A percentile compares a stretch with the other conserved stretches of the same genome.
These are phyloP conservation scores for Mucor racemosus DNA, from an alignment of 371 early-diverging fungal species.

Conservation along the genomic window DNA sequence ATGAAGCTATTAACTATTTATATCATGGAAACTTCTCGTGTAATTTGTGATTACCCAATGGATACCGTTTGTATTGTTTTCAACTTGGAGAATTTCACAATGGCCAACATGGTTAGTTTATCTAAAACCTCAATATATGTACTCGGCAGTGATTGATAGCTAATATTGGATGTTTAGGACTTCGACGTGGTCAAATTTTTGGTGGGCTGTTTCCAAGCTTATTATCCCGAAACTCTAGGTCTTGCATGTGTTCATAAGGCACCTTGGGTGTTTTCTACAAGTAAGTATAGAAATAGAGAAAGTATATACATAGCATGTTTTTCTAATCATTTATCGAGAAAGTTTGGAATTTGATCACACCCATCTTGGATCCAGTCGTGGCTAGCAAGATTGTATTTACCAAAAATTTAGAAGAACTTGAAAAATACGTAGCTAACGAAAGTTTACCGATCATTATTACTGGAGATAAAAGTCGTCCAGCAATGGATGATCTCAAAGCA, in stretches of 20 bases:
- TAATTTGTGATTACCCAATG: conserved; percentile 71
- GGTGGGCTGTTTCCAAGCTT: conserved; percentile 79
- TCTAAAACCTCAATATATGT: background rate
- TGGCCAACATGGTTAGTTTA: conserved; percentile 74
- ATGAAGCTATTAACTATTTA: conserved; percentile 70
- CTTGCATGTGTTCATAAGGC: conserved; percentile 79
- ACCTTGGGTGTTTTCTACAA: conserved; percentile 83
- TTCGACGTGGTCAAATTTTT: conserved; percentile 82
- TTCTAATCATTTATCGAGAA: background rate
- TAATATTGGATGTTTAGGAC: conserved; percentile 48
- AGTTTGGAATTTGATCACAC: conserved; percentile 78
- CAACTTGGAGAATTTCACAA: conserved; percentile 81
- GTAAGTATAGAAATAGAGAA: background rate
- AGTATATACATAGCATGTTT: background rate
- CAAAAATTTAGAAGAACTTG: conserved; percentile 63
- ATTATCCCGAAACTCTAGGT: conserved; percentile 92
- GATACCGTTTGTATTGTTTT: conserved; percentile 87
- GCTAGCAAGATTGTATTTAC: conserved; percentile 86
- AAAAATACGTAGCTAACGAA: conserved; percentile 58
- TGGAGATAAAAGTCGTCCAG: conserved; percentile 24
- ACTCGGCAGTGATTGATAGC: background rate
- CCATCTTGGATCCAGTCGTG: conserved; percentile 91
- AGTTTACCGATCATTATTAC: conserved; percentile 40
- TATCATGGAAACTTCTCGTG: conserved; percentile 84
- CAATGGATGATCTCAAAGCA: conserved; percentile 10